phyloP scores from a whole-genome alignment of 768 basidiomycete genomes.

The Mrakia blollopis region DNA sequence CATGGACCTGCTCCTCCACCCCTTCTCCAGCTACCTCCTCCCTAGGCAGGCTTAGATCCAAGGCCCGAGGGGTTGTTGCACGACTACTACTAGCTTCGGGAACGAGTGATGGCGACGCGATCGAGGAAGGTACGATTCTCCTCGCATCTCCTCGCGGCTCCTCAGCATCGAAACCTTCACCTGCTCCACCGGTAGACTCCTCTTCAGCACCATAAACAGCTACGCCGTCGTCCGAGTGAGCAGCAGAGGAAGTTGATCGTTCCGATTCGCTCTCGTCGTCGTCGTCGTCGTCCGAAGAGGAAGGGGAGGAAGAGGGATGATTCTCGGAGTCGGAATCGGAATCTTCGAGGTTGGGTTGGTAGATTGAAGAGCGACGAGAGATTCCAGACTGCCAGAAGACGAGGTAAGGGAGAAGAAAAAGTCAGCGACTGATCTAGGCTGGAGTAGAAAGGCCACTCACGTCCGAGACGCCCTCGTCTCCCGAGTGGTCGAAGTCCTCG shows the following conservation, averaged over 20 bases:
- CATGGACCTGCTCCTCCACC: neutral
- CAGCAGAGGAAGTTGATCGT: neutral
- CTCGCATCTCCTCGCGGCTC: neutral
- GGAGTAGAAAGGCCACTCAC: neutral
- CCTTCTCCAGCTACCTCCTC: neutral
- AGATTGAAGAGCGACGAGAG: neutral
- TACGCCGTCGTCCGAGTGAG: neutral
- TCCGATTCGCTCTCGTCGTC: constrained; percentile 10
- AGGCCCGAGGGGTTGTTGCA: neutral
- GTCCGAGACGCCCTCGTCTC: neutral
- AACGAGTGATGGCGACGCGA: neutral
- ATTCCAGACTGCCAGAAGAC: neutral
- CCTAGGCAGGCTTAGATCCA: neutral
- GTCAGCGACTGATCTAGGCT: neutral
- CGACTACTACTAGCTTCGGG: neutral
- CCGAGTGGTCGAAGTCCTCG: constrained; percentile 5
- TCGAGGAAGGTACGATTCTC: neutral
- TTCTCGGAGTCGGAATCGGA: constrained; percentile 25
- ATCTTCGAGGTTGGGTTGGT: constrained; percentile 21
- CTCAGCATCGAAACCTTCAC: neutral
- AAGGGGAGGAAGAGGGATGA: neutral
- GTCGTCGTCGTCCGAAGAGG: constrained; percentile 15
- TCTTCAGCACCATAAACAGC: neutral
- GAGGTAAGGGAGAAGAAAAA: neutral
- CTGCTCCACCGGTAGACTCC: neutral